Base-by-base conservation (phyloP, 2,329 filamentous ascomycete genomes). In the Botrytis elliptica region DNA sequence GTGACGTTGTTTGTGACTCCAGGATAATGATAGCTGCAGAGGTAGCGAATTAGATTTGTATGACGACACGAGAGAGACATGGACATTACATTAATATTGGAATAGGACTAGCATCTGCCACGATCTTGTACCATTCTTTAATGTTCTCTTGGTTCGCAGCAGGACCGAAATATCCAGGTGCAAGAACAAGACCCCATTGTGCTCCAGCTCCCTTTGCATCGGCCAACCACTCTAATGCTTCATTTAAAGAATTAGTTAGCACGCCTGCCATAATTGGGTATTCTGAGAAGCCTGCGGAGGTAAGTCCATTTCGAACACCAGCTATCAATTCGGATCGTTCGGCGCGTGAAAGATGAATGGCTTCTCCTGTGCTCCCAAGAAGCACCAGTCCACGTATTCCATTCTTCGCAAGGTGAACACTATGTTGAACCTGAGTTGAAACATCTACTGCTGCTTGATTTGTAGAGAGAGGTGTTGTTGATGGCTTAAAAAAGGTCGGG, bases 1-100 rank as follows among this genome's bases (percentile, higher is more conserved):
- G 85, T 84, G 77, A 91, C 82, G 77, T 88, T 87, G 84, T 91
- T 91, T 29, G 88, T 89, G 33, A 91, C 89, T 73, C 88, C 89
- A 2, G 89, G 89, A 81, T 90, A 86, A 77, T 86, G 84, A 77
- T 86, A 86, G 60, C 83, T 84, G 67, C 10, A 36, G 1, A 62
- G 49, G 5, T n/a, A n/a, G 60, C 2, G 9, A 29, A 71, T 75
- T 57, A 74, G 69, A 6, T 14, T 42, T 16, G 18, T 9, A 42
- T 67, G 40, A 65, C 12, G 46, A 4, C 22, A 29, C 18, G 49
- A 66, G 62, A 40, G 40, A 25, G 57, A 55, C 9, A 46, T 40
- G 22, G 80, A 18, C 33, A 85, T 80, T 77, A 89, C 86, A 91
- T 86, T 75, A 92, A 79, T 38, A 91, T 86, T 0, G 89, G 88